These are phyloP conservation scores for Diplogelasinospora grovesii DNA, from an alignment of 495 filamentous ascomycete species.

Conservation along the genomic window DNA sequence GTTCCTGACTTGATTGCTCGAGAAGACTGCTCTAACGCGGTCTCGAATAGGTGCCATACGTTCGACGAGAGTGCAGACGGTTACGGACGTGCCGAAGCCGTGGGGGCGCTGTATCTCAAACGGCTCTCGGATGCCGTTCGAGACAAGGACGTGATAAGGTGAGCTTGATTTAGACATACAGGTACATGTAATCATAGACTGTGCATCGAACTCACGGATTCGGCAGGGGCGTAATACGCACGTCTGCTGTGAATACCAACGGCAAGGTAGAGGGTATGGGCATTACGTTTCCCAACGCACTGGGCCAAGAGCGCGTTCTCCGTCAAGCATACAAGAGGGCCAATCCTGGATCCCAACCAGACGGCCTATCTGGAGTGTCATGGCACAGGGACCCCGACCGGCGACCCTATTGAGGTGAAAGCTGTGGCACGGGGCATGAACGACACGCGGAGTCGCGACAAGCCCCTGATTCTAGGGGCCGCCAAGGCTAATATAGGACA, in stretches of 20 bases:
- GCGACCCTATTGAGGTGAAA: conserved; percentile 31
- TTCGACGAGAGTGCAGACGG: conserved; percentile 58
- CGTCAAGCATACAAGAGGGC: conserved; percentile 39
- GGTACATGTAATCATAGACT: no score
- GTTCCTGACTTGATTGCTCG: no score
- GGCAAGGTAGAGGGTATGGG: conserved; percentile 34
- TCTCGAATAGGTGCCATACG: conserved; percentile 47
- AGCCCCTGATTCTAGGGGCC: conserved; percentile 7
- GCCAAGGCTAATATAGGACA: conserved; percentile 50
- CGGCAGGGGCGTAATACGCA: conserved; percentile 51
- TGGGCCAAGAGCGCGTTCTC: conserved; percentile 47
- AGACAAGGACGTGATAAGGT: conserved; percentile 48
- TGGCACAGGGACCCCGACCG: conserved; percentile 28
- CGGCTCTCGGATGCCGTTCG: conserved; percentile 40
- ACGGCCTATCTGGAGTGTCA: conserved; percentile 37
- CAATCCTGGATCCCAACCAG: conserved; percentile 33
- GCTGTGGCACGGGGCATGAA: conserved; percentile 17
- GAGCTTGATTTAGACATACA: no score
- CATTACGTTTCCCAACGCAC: conserved; percentile 45
- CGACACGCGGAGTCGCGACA: neutral
- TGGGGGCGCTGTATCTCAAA: conserved; percentile 50
- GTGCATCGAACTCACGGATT: no score
- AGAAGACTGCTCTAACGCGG: no score
- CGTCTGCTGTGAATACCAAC: conserved; percentile 47
- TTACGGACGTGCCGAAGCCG: conserved; percentile 55